Percentiles rank a stretch among this genome's conserved stretches.
These are phyloP conservation scores for Acanthamoeba lenticulata DNA, from an alignment of 208 protist species.

Conservation along the genomic window DNA sequence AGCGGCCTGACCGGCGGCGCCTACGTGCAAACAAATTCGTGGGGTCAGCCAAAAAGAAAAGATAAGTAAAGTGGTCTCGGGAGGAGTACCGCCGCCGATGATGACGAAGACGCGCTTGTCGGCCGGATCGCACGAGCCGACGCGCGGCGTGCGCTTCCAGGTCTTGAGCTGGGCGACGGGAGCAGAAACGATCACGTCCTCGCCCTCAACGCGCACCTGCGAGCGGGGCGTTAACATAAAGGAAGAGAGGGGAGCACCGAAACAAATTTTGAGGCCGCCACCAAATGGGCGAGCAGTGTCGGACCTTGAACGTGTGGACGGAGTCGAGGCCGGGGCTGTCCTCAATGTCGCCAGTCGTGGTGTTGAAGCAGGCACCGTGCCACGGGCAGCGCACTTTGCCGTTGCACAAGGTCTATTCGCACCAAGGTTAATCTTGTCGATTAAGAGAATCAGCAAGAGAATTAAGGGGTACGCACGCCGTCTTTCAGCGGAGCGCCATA, in stretches of 20 bases:
- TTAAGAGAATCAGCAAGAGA: not conserved
- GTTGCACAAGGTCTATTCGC: slow-evolving; percentile 19
- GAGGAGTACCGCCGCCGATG: not conserved
- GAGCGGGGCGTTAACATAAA: no score
- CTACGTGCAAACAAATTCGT: not conserved
- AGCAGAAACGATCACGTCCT: slow-evolving; percentile 69
- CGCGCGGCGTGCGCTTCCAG: not conserved
- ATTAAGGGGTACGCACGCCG: slow-evolving; percentile 55
- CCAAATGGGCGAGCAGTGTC: no score
- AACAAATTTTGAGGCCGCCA: slow-evolving; percentile 10
- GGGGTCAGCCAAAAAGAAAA: not conserved
- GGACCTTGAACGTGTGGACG: slow-evolving; percentile 1
- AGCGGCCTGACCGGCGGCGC: slow-evolving; percentile 47
- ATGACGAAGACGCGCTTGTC: slow-evolving; percentile 63
- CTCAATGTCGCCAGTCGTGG: slow-evolving; percentile 79
- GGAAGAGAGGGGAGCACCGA: not conserved
- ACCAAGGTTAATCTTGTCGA: not conserved
- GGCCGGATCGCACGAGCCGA: not conserved
- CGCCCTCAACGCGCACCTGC: slow-evolving; percentile 63
- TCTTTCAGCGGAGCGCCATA: slow-evolving; percentile 76
- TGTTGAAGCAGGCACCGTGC: slow-evolving; percentile 82
- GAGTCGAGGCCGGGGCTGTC: slow-evolving; percentile 74
- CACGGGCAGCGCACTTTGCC: slow-evolving; percentile 76
- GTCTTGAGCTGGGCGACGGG: slow-evolving; percentile 35
- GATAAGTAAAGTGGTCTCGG: not conserved